Evolutionary conservation across 2,329 filamentous ascomycete species (phyloP), one percentile per base, ranked within the genome.

Genomic region (Erysiphe pulchra): DNA sequence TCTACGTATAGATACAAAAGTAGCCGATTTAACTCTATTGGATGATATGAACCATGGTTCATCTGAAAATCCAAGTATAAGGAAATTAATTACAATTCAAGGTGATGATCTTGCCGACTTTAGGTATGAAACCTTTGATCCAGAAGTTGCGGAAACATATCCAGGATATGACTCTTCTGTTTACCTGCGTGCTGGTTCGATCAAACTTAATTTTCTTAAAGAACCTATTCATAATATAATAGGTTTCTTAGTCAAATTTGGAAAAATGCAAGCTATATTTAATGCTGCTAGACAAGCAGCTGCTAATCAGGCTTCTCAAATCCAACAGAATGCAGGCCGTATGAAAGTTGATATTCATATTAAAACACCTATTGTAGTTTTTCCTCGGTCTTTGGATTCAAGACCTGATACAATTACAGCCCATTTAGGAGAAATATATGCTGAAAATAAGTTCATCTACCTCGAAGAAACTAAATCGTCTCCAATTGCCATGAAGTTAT

Each of bases 261-360:
- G 92, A 49, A 93, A 92, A 62, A 99, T 99, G 90, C 90, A 98
- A 61, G 87, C 90, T 18, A 80, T 98, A 45, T 98, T 93, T 66
- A 98, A 99, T 57, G 87, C 90, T 38, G 90, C 92, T 12, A 75
- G 92, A 32, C 84, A 93, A 61, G 92, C 87, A 36, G 90, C 92
- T 2, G 83, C 90, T 36, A 87, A 82, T 50, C 86, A 94, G 60
- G 92, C 90, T 10, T 92, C 74, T 48, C 86, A 94, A 56, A 73
- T 98, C 6, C 90, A 95, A 56, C 80, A 95, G 56, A 86, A 77
- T 56, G 81, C 82, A 0, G 83, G 77, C 56, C 84, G 83, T 51
- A 82, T 95, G 65, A 86, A 92, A 58, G 94, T 94, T 47, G 90
- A 98, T 56, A 73, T 98, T 17, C 69, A 92, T 17, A 73, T 98